A percentile compares a stretch with the other conserved stretches of the same genome.
Evolutionary conservation across 2,329 filamentous ascomycete species (phyloP).

Genomic region (Aspergillus sclerotialis): DNA sequence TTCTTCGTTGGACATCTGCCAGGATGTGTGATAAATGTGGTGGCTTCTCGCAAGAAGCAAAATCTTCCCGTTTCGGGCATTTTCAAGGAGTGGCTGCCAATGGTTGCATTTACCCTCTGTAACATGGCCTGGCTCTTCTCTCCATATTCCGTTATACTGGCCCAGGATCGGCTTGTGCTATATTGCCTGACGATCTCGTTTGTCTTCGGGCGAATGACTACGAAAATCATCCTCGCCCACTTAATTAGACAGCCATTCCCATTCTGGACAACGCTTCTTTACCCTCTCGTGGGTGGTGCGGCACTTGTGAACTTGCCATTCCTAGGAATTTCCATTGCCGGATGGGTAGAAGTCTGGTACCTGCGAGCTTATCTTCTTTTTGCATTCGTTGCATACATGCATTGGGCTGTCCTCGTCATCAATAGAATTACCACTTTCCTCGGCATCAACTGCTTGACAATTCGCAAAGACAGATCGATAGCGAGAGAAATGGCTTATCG

Average conservation of each 20-base stretch:
- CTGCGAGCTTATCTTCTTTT: slow-evolving; percentile 79
- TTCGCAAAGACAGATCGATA: slow-evolving; percentile 40
- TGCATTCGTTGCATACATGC: slow-evolving; percentile 76
- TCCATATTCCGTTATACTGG: slow-evolving; percentile 73
- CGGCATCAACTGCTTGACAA: slow-evolving; percentile 91
- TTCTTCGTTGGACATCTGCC: slow-evolving; percentile 72
- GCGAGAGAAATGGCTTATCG: slow-evolving; percentile 31
- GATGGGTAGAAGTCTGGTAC: slow-evolving; percentile 67
- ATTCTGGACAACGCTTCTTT: slow-evolving; percentile 89
- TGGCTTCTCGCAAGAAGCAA: slow-evolving; percentile 63
- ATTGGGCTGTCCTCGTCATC: slow-evolving; percentile 88
- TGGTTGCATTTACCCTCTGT: slow-evolving; percentile 69
- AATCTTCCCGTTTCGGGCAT: slow-evolving; percentile 71
- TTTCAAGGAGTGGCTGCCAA: slow-evolving; percentile 90
- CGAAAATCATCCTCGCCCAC: slow-evolving; percentile 97
- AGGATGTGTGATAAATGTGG: slow-evolving; percentile 82
- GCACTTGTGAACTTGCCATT: slow-evolving; percentile 74
- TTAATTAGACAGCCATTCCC: slow-evolving; percentile 90
- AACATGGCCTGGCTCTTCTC: slow-evolving; percentile 83
- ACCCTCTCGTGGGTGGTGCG: slow-evolving; percentile 78
- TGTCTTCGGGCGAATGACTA: slow-evolving; percentile 96
- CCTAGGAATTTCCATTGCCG: slow-evolving; percentile 63
- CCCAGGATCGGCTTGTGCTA: slow-evolving; percentile 79
- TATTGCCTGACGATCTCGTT: slow-evolving; percentile 95
- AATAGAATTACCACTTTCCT: slow-evolving; percentile 85